Evolutionary conservation across 2,329 filamentous ascomycete genomes (phyloP), one percentile per base, ranked within the genome.

Genomic region (Exophiala spinifera): DNA sequence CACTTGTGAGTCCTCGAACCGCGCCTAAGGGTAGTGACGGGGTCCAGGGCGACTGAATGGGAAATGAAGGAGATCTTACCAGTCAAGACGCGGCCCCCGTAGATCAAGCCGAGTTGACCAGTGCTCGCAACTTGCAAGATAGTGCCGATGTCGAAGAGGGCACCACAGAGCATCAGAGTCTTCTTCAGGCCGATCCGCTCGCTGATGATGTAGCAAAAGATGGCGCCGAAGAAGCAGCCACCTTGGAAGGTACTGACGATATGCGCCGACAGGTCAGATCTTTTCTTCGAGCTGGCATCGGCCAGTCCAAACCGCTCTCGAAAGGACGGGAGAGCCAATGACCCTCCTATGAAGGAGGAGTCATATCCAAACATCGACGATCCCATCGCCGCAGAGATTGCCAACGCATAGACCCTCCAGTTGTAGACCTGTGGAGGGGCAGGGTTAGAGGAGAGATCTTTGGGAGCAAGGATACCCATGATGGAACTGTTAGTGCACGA

Each of bases 61-160:
- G 23, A 7, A 25, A 10, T 31, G 28, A 31, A 11, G 28, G n/a
- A n/a, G n/a, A n/a, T 10, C 28, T 31, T 31, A 31, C 28, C 28
- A 8, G 28, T 31, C 8, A 87, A 76, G 23, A 85, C 83, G 33
- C 84, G 77, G 6, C 84, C 83, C 28, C 72, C 82, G 53, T 85
- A 78, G 56, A 87, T 80, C 56, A 81, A 72, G 55, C 61, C 64
- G 28, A 74, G 62, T 19, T 48, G 19, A 7, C 37, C 37, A 1
- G 28, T 31, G 10, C 28, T 31, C 28, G 28, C 28, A 31, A 31
- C 10, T 31, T 31, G 28, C 28, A 31, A 31, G 8, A 31, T 10
- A 31, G 28, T 11, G 10, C 28, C 28, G 11, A 31, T 11, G 28
- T 31, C 28, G 28, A 31, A 31, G 28, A 31, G 4, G 10, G 4